Conservation (phyloP, 2,329 filamentous ascomycete species). For the Macrophomina phaseolina region DNA sequence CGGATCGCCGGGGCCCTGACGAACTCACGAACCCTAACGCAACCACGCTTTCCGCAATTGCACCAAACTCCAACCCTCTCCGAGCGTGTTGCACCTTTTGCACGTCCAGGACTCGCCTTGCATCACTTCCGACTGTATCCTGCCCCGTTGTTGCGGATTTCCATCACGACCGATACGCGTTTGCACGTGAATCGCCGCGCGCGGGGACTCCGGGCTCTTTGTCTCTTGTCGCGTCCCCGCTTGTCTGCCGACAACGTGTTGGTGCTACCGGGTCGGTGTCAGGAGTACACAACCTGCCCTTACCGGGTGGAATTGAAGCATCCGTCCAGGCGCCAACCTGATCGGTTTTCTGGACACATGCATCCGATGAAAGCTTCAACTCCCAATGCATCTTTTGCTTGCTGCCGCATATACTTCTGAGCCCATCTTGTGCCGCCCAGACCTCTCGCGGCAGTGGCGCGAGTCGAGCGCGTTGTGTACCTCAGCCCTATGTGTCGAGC, state of each 20-base stretch:
- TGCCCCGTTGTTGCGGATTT: not conserved
- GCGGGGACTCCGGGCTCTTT: not conserved
- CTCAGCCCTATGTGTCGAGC: constrained; percentile 10
- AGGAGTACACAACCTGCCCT: too few relatives aligned
- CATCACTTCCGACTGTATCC: not conserved
- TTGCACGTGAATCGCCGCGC: constrained; percentile 19
- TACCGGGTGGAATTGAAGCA: too few relatives aligned
- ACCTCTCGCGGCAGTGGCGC: not conserved
- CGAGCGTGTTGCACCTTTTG: not conserved
- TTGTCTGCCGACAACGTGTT: not conserved
- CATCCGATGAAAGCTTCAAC: too few relatives aligned
- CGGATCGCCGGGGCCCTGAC: constrained; percentile 9
- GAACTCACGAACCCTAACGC: not conserved
- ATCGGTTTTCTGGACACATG: too few relatives aligned
- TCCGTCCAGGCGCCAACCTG: too few relatives aligned
- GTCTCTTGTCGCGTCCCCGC: not conserved
- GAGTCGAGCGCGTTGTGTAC: constrained; percentile 16
- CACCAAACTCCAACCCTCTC: not conserved
- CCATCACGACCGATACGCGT: not conserved
- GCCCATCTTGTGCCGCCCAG: not conserved
- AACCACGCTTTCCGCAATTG: not conserved
- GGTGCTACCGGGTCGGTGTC: not conserved
- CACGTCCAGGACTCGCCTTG: not conserved
- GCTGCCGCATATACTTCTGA: too few relatives aligned
- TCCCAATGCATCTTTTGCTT: too few relatives aligned